phyloP scores from a whole-genome alignment of 2,329 filamentous ascomycete species.

The Meredithiella fracta region DNA sequence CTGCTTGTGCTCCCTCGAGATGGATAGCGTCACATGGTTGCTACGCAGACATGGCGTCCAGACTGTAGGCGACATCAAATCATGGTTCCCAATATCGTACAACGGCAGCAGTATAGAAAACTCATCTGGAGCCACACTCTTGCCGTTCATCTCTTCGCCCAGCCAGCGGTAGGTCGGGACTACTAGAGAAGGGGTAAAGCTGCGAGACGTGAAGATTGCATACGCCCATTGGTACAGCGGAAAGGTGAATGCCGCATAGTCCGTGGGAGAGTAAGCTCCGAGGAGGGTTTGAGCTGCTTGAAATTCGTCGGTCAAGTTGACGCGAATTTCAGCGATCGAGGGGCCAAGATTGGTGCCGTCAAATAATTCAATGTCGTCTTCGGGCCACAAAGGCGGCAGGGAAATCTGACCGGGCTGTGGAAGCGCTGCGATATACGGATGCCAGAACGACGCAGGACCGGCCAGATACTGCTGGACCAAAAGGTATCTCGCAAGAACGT shows the following conservation, averaged over 20 bases:
- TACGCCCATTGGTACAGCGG: constrained; percentile 47
- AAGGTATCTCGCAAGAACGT: constrained; percentile 51
- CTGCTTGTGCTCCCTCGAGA: constrained; percentile 27
- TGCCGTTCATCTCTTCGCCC: constrained; percentile 13
- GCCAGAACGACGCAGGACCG: constrained; percentile 45
- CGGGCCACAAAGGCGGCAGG: constrained; percentile 47
- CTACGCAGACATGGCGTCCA: constrained; percentile 31
- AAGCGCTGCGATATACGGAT: constrained; percentile 47
- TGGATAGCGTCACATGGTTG: constrained; percentile 27
- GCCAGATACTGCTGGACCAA: constrained; percentile 50
- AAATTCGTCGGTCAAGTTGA: constrained; percentile 31
- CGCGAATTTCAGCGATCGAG: constrained; percentile 31
- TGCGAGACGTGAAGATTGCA: constrained; percentile 47
- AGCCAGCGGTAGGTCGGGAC: constrained; percentile 24
- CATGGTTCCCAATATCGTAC: constrained; percentile 58
- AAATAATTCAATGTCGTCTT: constrained; percentile 40
- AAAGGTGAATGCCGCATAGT: constrained; percentile 26
- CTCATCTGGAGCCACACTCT: constrained; percentile 20
- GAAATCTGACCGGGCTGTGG: constrained; percentile 42
- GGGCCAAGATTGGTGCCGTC: constrained; percentile 37
- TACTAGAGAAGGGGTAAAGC: constrained; percentile 45
- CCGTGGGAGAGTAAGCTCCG: constrained; percentile 17
- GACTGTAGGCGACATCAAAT: constrained; percentile 38
- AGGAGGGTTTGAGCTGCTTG: constrained; percentile 24
- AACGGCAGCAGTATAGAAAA: constrained; percentile 55